Base-by-base conservation (phyloP, 1,284 basidiomycete genomes). In the Ganoderma sinense region DNA sequence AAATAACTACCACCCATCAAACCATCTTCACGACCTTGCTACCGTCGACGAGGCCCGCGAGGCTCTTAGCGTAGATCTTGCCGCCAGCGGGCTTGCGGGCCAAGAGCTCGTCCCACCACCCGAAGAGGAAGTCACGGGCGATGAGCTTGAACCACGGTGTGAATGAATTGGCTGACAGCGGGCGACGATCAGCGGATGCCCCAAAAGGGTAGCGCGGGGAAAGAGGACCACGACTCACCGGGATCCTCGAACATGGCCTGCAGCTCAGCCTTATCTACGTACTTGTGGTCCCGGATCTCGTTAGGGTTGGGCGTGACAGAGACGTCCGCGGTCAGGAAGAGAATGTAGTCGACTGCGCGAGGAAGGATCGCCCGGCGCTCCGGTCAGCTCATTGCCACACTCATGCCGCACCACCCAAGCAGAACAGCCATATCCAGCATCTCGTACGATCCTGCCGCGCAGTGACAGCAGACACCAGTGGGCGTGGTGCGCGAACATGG, bases 91-190 rank as follows among this genome's bases (percentile, higher is more conserved):
- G 83, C 78, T 87, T 91, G 61, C 92, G 89, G 43, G 84, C 85
- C 64, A 95, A 78, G 67, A 99, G 89, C 75, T 94, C 91, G 77
- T 97, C 94, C 98, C 98, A 99, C 98, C 98, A 99, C 18, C 95
- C 96, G 80, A 97, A 99, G 64, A 99, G 87, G 82, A 98, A 98
- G 79, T 98, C 95, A 10, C 97, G 90, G 1, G 96, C 97, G 77
- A 99, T 99, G 53, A 99, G 90, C 81, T 97, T 96, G 90, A 99
- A 99, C 98, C 98, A 99, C 0, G 98, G 98, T 4, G 98, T 99
- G 82, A 99, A 99, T 0, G 89, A 89, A 78, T 94, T 94, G 56
- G 84, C 96, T 97, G 78, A 3, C 23, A 48, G 45, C 45, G 10
- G 23, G 13, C 23, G 23, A 14, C 23, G 23, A 14, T 51, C 13